Percentiles rank a stretch among this genome's conserved stretches.
These are phyloP conservation scores for Crithidia fasciculata DNA, from an alignment of 208 protist genomes.

Conservation along the genomic window DNA sequence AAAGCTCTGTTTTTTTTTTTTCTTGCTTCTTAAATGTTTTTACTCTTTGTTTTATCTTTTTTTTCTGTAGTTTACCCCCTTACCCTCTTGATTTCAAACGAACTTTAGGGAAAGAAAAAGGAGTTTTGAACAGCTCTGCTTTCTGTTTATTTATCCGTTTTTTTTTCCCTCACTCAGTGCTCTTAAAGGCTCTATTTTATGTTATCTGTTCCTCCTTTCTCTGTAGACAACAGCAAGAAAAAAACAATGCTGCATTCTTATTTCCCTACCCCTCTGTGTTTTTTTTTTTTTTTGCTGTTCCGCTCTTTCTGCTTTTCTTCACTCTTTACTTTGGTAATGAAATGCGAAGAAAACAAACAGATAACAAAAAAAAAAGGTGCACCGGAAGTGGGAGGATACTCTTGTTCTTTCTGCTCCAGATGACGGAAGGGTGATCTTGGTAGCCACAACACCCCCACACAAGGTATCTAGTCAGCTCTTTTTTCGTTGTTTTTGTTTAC, in stretches of 20 bases:
- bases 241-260: background rate
- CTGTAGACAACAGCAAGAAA: background rate
- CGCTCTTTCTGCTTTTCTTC: background rate
- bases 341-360: background rate
- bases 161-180: background rate
- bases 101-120: too few species aligned
- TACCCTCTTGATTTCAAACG: too few species aligned
- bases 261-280: background rate
- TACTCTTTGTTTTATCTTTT: background rate
- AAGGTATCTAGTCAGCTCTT: too few species aligned
- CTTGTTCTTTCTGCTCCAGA: background rate
- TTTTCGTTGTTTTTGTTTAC: too few species aligned
- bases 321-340: background rate
- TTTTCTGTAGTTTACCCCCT: too few species aligned
- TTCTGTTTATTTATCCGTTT: background rate
- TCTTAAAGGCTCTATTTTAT: background rate
- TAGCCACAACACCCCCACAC: too few species aligned
- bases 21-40: constrained; percentile 14
- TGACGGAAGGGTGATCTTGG: too few species aligned
- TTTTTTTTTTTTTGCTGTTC: constrained; percentile 5
- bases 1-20: constrained; percentile 5
- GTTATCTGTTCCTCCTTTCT: background rate
- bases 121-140: background rate
- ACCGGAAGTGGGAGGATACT: constrained; percentile 1
- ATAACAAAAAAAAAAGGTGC: background rate